Percentiles rank a stretch among this genome's conserved stretches.
These are phyloP conservation scores for Pseudopithomyces chartarum DNA, from an alignment of 2,329 filamentous ascomycete genomes.

Conservation along the genomic window DNA sequence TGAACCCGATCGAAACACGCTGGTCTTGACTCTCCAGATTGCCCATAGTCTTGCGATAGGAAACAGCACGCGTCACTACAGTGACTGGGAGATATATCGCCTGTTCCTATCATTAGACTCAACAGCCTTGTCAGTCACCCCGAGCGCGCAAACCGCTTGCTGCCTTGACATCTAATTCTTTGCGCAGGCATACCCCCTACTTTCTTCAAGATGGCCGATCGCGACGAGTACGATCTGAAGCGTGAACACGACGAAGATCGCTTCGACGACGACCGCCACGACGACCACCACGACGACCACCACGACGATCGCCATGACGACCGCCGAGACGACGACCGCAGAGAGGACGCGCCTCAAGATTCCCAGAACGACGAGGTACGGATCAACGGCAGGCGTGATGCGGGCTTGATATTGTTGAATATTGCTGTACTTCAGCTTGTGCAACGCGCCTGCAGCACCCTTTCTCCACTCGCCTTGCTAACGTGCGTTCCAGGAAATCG, in stretches of 20 bases:
- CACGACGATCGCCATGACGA: conserved; percentile 36
- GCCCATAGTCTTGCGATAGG: not conserved
- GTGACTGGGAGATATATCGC: not conserved
- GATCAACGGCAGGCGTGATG: not conserved
- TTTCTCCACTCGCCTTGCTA: not conserved
- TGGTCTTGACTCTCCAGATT: not conserved
- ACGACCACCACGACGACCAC: conserved; percentile 15
- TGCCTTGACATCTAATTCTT: conserved; percentile 12
- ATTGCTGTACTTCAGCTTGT: conserved; percentile 3
- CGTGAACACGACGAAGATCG: conserved; percentile 20
- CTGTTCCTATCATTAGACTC: not conserved
- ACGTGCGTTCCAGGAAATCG: conserved; percentile 40
- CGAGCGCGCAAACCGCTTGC: conserved; percentile 5
- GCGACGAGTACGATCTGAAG: conserved; percentile 30
- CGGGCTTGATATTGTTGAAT: not conserved
- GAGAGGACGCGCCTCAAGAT: conserved; percentile 34
- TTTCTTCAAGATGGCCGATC: conserved; percentile 33
- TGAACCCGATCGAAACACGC: not conserved
- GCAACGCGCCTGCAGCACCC: conserved; percentile 8
- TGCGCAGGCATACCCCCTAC: not conserved
- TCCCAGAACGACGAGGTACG: conserved; percentile 44
- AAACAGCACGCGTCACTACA: not conserved
- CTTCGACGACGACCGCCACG: conserved; percentile 36
- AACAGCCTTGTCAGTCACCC: conserved; percentile 1
- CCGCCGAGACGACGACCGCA: conserved; percentile 20